phyloP scores from a whole-genome alignment of 139 green algal species.

The Zygnema cylindricum region DNA sequence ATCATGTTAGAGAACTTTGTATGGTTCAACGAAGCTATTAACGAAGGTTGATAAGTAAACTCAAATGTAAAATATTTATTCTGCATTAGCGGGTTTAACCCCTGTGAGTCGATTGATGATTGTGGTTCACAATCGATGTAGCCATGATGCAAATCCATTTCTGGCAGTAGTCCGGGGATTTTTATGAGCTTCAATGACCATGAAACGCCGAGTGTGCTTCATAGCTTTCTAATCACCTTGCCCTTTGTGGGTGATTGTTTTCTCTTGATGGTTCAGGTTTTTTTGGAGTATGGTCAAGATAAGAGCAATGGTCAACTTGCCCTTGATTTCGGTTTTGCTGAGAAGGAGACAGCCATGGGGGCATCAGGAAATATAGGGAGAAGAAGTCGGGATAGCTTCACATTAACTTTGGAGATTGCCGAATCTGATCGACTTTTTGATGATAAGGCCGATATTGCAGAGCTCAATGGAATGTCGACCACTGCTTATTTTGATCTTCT shows the following conservation, averaged over 20 bases:
- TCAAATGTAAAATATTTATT: no score
- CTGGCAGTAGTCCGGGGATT: no score
- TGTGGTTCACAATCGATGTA: no score
- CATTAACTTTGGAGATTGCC: conserved; percentile 76
- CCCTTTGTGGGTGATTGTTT: not conserved
- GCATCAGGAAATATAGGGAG: not conserved
- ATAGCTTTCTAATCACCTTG: no score
- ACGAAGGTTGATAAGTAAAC: no score
- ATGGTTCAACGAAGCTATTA: no score
- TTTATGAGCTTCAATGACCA: no score
- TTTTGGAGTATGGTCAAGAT: conserved; percentile 44
- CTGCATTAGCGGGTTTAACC: no score
- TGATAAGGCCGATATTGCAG: conserved; percentile 91
- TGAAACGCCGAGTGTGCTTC: no score
- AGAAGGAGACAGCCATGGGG: not conserved
- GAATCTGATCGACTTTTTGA: conserved; percentile 76
- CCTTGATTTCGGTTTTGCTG: conserved; percentile 53
- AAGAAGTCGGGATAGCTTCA: conserved; percentile 68
- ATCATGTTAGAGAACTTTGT: no score
- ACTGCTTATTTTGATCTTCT: conserved; percentile 68
- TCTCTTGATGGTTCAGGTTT: conserved; percentile 18
- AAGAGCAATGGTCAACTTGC: conserved; percentile 56
- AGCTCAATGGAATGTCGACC: conserved; percentile 72
- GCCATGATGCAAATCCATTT: no score
- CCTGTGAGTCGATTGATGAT: no score